Evolutionary conservation across 768 basidiomycete species (phyloP).

Genomic region (Hericium erinaceus): DNA sequence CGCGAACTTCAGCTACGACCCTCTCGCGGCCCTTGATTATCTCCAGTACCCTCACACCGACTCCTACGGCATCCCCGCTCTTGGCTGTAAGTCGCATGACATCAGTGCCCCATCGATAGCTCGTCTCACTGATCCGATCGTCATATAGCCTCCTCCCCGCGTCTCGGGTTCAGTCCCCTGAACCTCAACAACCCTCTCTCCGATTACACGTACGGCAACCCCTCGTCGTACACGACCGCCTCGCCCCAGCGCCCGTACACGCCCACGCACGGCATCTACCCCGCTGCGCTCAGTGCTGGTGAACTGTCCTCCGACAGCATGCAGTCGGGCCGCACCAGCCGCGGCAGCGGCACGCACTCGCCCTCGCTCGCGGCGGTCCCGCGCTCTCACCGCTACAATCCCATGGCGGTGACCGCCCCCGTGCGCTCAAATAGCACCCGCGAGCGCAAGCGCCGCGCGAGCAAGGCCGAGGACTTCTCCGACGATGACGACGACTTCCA

Average conservation of each 20-base stretch:
- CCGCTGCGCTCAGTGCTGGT: conserved; percentile 60
- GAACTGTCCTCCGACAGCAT: conserved; percentile 70
- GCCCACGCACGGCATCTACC: conserved; percentile 61
- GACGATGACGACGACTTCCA: conserved; percentile 74
- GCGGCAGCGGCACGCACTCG: conserved; percentile 55
- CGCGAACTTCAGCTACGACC: conserved; percentile 33
- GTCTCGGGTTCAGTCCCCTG: conserved; percentile 54
- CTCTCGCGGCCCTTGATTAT: conserved; percentile 41
- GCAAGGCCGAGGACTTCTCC: conserved; percentile 49
- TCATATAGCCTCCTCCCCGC: conserved; percentile 37
- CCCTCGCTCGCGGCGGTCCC: conserved; percentile 54
- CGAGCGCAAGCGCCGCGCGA: conserved; percentile 30
- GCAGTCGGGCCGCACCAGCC: conserved; percentile 52
- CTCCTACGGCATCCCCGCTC: conserved; percentile 47
- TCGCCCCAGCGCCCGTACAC: conserved; percentile 57
- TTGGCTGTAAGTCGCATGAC: conserved; percentile 44
- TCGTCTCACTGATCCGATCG: not conserved
- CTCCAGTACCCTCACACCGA: conserved; percentile 59
- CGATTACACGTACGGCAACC: conserved; percentile 51
- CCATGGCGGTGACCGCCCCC: conserved; percentile 39
- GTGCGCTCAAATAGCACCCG: conserved; percentile 37
- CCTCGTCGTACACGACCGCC: conserved; percentile 43
- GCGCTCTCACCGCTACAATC: conserved; percentile 73
- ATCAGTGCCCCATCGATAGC: not conserved
- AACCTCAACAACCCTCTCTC: conserved; percentile 48